Evolutionary conservation across 345 rosid species (phyloP).

Genomic region (Aquilaria malaccensis): DNA sequence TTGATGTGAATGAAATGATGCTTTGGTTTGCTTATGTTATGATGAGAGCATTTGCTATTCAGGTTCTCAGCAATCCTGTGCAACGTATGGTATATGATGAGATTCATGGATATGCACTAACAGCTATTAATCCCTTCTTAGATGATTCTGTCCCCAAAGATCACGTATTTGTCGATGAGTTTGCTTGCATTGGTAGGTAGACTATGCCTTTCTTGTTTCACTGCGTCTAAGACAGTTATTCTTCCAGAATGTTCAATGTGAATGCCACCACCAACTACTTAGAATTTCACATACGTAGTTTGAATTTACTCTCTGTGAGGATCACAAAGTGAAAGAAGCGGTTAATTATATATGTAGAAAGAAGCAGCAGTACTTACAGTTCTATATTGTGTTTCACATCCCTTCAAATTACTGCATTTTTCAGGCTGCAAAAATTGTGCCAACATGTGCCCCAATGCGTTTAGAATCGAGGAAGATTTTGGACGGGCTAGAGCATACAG

Average conservation of each 20-base stretch:
- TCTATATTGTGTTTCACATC: constrained; percentile 1
- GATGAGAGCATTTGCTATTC: constrained; percentile 20
- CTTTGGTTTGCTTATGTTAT: constrained; percentile 1
- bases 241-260: too few relatives aligned
- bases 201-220: neutral
- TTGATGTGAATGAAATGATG: neutral
- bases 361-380: constrained; percentile 1
- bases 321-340: too few relatives aligned
- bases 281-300: too few relatives aligned
- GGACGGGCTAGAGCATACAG: constrained; percentile 87
- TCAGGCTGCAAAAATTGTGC: constrained; percentile 97
- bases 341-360: too few relatives aligned
- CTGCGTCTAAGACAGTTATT: too few relatives aligned
- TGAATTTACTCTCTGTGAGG: too few relatives aligned
- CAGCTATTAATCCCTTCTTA: constrained; percentile 78
- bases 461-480: constrained; percentile 81
- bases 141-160: constrained; percentile 62
- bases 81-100: constrained; percentile 97
- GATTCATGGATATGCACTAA: constrained; percentile 84
- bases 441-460: constrained; percentile 63
- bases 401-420: neutral
- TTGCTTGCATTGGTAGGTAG: constrained; percentile 84
- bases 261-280: too few relatives aligned
- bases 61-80: constrained; percentile 95
- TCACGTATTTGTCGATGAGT: constrained; percentile 88